These are phyloP conservation scores for Apophysomyces ossiformis DNA, from an alignment of 371 early-diverging fungal species.

Conservation along the genomic window DNA sequence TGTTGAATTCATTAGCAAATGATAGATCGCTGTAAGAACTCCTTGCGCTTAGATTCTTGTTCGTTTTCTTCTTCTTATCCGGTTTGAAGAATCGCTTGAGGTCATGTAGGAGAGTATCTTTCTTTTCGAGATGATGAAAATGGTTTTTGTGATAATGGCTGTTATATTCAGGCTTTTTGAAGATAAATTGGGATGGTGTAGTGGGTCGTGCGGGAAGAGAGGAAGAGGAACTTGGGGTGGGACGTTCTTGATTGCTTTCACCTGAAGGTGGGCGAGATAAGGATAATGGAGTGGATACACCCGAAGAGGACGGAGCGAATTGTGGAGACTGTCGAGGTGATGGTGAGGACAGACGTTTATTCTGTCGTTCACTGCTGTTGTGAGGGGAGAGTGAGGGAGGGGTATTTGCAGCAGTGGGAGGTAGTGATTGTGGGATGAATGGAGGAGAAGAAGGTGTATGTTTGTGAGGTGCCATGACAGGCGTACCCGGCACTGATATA, in stretches of 20 bases:
- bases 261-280: constrained; percentile 21
- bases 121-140: constrained; percentile 48
- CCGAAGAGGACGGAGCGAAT: constrained; percentile 19
- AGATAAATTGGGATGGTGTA: constrained; percentile 55
- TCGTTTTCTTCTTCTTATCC: constrained; percentile 30
- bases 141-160: constrained; percentile 48
- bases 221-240: constrained; percentile 5
- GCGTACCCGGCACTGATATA: constrained; percentile 38
- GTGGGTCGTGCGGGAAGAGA: constrained; percentile 12
- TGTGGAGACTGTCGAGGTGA: constrained; percentile 13
- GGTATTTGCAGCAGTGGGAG: constrained; percentile 19
- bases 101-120: constrained; percentile 57
- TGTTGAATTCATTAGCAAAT: constrained; percentile 45
- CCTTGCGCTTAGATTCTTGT: background rate
- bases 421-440: constrained; percentile 12
- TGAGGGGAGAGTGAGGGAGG: constrained; percentile 28
- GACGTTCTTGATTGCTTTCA: constrained; percentile 3
- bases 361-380: constrained; percentile 17
- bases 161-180: constrained; percentile 52
- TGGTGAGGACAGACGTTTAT: background rate
- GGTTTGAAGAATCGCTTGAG: constrained; percentile 55
- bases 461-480: constrained; percentile 10
- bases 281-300: constrained; percentile 19
- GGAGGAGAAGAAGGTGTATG: background rate
- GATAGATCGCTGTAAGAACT: constrained; percentile 30